Conservation (phyloP, 192 early-diverging fungal species). For the Coemansia sp. region DNA sequence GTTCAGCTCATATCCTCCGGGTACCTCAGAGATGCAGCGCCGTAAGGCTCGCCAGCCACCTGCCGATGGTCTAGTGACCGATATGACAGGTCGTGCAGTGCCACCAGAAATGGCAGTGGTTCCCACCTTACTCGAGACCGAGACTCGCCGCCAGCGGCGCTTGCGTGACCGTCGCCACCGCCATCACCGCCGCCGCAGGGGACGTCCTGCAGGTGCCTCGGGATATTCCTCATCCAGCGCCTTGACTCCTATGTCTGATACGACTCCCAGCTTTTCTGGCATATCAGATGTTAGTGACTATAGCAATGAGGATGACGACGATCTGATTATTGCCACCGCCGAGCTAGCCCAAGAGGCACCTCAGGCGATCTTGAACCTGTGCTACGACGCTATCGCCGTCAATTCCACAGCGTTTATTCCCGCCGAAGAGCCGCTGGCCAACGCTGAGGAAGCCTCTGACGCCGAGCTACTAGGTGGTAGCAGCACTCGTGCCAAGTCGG, state of each 20-base stretch:
- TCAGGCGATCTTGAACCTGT: conserved; percentile 50
- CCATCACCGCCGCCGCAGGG: conserved; percentile 44
- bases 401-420: conserved; percentile 78
- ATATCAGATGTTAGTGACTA: conserved; percentile 50
- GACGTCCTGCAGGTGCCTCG: conserved; percentile 22
- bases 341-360: conserved; percentile 54
- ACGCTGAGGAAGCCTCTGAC: conserved; percentile 16
- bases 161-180: conserved; percentile 43
- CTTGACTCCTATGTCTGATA: conserved; percentile 44
- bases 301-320: conserved; percentile 51
- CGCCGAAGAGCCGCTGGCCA: conserved; percentile 12
- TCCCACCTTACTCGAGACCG: conserved; percentile 44
- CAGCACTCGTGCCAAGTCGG: conserved; percentile 10
- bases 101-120: conserved; percentile 40
- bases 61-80: conserved; percentile 46
- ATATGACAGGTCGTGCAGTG: conserved; percentile 51
- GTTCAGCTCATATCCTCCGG: conserved; percentile 55
- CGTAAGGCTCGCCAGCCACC: conserved; percentile 43
- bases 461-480: conserved; percentile 23
- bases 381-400: conserved; percentile 75
- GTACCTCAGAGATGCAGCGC: conserved; percentile 53
- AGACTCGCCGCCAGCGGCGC: conserved; percentile 42
- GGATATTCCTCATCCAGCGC: conserved; percentile 51
- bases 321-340: conserved; percentile 53
- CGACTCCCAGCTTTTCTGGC: conserved; percentile 41